A percentile compares a stretch with the other conserved stretches of the same genome.
phyloP scores from a whole-genome alignment of 176 grass and related monocot species.

The Thalia dealbata region DNA sequence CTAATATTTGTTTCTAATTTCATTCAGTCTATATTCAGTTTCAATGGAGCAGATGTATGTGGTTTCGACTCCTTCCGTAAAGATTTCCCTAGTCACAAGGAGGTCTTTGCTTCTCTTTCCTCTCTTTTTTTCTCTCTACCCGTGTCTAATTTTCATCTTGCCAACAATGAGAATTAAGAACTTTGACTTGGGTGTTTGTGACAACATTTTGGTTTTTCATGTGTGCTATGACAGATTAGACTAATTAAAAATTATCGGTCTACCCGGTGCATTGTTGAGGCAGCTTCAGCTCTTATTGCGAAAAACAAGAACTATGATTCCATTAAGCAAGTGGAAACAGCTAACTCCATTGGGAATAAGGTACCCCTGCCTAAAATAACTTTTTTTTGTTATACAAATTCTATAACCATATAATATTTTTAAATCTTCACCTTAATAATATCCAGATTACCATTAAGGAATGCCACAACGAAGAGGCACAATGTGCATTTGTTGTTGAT shows the following conservation, averaged over 20 bases:
- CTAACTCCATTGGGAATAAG: constrained; percentile 72
- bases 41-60: constrained; percentile 81
- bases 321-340: constrained; percentile 66
- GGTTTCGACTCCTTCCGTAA: constrained; percentile 92
- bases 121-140: neutral
- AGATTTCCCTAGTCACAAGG: constrained; percentile 82
- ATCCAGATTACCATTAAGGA: constrained; percentile 78
- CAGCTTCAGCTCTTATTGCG: constrained; percentile 77
- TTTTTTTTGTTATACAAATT: neutral
- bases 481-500: constrained; percentile 91
- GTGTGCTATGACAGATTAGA: constrained; percentile 41
- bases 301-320: constrained; percentile 58
- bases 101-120: constrained; percentile 32
- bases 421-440: constrained; percentile 23
- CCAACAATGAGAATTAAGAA: neutral
- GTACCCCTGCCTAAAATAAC: constrained; percentile 32
- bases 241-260: constrained; percentile 91
- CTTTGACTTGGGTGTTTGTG: neutral
- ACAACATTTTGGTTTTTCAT: neutral
- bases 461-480: constrained; percentile 80
- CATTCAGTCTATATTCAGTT: constrained; percentile 95
- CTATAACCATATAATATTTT: neutral
- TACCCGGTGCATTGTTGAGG: constrained; percentile 78
- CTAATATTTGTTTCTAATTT: constrained; percentile 26
- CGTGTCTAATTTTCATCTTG: neutral